These are phyloP conservation scores for Colletotrichum graminicola DNA, from an alignment of 2,329 filamentous ascomycete species.

Conservation along the genomic window DNA sequence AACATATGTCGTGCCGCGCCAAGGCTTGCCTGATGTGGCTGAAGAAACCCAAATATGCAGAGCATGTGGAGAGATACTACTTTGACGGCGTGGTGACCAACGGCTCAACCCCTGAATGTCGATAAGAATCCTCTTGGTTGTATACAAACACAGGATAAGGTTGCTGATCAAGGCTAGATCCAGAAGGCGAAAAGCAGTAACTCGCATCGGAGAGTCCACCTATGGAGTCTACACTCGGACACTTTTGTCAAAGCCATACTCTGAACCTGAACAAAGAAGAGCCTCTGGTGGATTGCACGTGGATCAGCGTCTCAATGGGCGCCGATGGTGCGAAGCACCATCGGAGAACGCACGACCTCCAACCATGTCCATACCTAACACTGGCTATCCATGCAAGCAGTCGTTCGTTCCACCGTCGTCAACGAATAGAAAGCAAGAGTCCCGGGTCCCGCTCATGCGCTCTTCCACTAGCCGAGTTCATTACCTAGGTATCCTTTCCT, in stretches of 20 bases:
- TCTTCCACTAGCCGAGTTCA: constrained; percentile 1
- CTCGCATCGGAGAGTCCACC: neutral
- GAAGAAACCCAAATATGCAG: constrained; percentile 20
- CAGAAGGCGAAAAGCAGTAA: neutral
- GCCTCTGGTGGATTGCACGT: constrained; percentile 8
- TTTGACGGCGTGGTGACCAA: constrained; percentile 4
- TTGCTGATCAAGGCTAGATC: neutral
- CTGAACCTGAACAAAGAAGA: constrained; percentile 2
- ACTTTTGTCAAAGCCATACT: constrained; percentile 2
- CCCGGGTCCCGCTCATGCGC: constrained; percentile 29
- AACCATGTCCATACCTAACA: neutral
- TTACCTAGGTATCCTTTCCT: neutral
- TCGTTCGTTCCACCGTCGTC: constrained; percentile 4
- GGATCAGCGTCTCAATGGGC: neutral
- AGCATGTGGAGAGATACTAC: constrained; percentile 13
- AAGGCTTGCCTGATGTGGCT: constrained; percentile 15
- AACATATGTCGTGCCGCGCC: constrained; percentile 2
- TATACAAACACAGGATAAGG: neutral
- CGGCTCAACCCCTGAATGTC: constrained; percentile 18
- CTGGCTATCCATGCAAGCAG: neutral
- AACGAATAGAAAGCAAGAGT: neutral
- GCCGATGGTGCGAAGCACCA: neutral
- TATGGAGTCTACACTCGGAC: constrained; percentile 4
- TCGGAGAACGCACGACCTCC: neutral
- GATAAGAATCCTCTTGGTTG: constrained; percentile 14